These are phyloP conservation scores for Amanita muscaria DNA, from an alignment of 768 basidiomycete species.

Conservation along the genomic window DNA sequence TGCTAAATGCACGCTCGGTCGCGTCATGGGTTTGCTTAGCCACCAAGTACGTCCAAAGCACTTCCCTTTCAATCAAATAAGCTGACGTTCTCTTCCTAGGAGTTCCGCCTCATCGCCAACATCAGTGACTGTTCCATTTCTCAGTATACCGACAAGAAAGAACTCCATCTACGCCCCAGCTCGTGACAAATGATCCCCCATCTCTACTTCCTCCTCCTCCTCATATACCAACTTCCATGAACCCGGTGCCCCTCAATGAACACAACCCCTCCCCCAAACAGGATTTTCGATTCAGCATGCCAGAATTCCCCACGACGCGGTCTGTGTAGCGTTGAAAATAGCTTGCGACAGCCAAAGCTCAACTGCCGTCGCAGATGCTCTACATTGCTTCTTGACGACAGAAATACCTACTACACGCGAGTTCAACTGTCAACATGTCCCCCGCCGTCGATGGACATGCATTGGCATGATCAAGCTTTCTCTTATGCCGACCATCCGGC, in stretches of 20 bases:
- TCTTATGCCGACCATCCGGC: too few species aligned
- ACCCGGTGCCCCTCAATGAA: too few species aligned
- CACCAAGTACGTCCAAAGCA: constrained; percentile 17
- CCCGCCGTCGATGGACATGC: constrained; percentile 59
- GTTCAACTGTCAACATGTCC: constrained; percentile 61
- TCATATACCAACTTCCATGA: constrained; percentile 12
- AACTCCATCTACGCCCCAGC: constrained; percentile 9
- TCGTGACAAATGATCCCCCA: constrained; percentile 4
- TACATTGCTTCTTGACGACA: constrained; percentile 22
- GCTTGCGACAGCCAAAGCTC: too few species aligned
- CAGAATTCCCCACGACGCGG: constrained; percentile 15
- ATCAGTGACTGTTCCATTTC: too few species aligned
- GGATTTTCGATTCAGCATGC: too few species aligned
- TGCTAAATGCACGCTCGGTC: too few species aligned
- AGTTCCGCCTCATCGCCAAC: constrained; percentile 41
- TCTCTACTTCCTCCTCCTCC: constrained; percentile 9
- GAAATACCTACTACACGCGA: constrained; percentile 34
- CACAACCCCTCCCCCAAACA: too few species aligned
- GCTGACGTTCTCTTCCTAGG: constrained; percentile 29
- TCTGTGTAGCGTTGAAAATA: constrained; percentile 17
- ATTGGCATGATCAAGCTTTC: constrained; percentile 57
- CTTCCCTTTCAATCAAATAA: neutral
- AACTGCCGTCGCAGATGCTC: constrained; percentile 24
- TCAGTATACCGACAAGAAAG: constrained; percentile 1
- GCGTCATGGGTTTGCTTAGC: too few species aligned